These are phyloP conservation scores for Mycena galericulata DNA, from an alignment of 768 basidiomycete genomes.

Conservation along the genomic window DNA sequence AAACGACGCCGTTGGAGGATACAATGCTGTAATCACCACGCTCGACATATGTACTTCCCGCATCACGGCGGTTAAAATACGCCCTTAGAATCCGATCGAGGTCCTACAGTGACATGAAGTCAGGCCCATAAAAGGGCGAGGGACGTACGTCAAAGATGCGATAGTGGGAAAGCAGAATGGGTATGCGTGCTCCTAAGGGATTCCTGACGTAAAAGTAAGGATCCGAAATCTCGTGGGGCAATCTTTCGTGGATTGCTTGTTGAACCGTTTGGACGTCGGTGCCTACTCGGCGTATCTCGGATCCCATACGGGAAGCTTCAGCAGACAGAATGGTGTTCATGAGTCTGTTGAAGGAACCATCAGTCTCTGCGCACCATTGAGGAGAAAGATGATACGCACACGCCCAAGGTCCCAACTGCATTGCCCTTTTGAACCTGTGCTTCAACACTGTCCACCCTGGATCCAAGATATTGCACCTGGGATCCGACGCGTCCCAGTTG, in stretches of 20 bases:
- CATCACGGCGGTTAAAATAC: slow-evolving; percentile 3
- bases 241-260: slow-evolving; percentile 9
- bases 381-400: slow-evolving; percentile 8
- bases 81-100: slow-evolving; percentile 11
- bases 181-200: slow-evolving; percentile 11
- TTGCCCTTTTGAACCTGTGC: background rate
- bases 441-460: slow-evolving; percentile 6
- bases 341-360: slow-evolving; percentile 4
- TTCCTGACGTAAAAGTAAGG: slow-evolving; percentile 4
- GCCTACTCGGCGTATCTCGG: background rate
- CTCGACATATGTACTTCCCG: slow-evolving; percentile 14
- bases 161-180: slow-evolving; percentile 1
- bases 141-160: slow-evolving; percentile 4
- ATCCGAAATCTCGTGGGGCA: slow-evolving; percentile 10
- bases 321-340: background rate
- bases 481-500: slow-evolving; percentile 13
- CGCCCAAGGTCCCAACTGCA: slow-evolving; percentile 2
- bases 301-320: background rate
- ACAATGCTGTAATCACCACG: slow-evolving; percentile 22
- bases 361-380: background rate
- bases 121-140: background rate
- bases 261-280: slow-evolving; percentile 8
- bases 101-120: slow-evolving; percentile 4
- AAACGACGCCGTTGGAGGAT: background rate
- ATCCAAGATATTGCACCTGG: slow-evolving; percentile 15